A percentile compares a stretch with the other conserved stretches of the same genome.
These are phyloP conservation scores for Coleophoma eucalyptorum DNA, from an alignment of 2,329 filamentous ascomycete genomes.

Conservation along the genomic window DNA sequence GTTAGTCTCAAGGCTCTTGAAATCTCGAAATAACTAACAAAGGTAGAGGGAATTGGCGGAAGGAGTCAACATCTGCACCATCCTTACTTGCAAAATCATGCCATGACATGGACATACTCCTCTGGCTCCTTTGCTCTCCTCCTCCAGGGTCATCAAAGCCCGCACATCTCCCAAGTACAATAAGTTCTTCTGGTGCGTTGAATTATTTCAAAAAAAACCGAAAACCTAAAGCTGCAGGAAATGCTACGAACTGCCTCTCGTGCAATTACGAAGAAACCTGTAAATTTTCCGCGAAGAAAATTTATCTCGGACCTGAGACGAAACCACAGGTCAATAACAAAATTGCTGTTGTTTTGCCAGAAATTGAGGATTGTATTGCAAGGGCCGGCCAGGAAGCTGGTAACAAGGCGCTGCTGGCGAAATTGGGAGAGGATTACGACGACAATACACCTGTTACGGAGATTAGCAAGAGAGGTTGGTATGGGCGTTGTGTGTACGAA, in stretches of 20 bases:
- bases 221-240: slow-evolving; percentile 72
- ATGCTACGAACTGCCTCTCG: slow-evolving; percentile 80
- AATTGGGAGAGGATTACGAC: background rate
- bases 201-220: slow-evolving; percentile 73
- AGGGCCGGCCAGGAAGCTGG: slow-evolving; percentile 14
- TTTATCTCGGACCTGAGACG: slow-evolving; percentile 48
- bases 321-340: background rate
- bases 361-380: slow-evolving; percentile 7
- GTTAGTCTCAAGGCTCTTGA: slow-evolving; percentile 22
- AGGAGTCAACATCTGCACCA: slow-evolving; percentile 66
- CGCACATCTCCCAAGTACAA: slow-evolving; percentile 69
- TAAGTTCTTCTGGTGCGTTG: slow-evolving; percentile 73
- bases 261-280: slow-evolving; percentile 74
- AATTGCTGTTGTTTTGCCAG: background rate
- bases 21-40: background rate
- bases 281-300: slow-evolving; percentile 79
- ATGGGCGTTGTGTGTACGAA: background rate
- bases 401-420: background rate
- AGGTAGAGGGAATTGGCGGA: slow-evolving; percentile 77
- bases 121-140: slow-evolving; percentile 79
- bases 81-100: slow-evolving; percentile 89
- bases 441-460: background rate
- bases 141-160: slow-evolving; percentile 29
- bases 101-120: slow-evolving; percentile 84
- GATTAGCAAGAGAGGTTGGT: background rate